Base-by-base conservation (phyloP, 2,329 filamentous ascomycete species). In the Chrysoporthe deuterocubensis region DNA sequence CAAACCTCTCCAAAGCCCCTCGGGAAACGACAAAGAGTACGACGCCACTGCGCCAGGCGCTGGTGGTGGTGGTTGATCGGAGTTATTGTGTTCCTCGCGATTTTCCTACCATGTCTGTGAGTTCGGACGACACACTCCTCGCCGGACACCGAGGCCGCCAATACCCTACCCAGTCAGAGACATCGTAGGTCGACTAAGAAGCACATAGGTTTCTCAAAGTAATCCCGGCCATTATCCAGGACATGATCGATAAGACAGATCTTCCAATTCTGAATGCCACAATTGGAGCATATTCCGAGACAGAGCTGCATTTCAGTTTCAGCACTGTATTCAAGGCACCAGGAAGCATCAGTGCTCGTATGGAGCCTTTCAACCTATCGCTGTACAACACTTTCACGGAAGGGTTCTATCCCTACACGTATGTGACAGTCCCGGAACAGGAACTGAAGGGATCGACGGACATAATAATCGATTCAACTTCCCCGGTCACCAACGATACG, bases 61-160 rank as follows among this genome's bases (percentile, higher is more conserved):
- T 65, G 63, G 63, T 58, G 56, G 34, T 59, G 63, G 63, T 65
- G 63, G 63, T 48, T 65, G 32, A 48, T 65, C 14, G 63, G 63
- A 8, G 4, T 50, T 7, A 16, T 59, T 26, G 42, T 65, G 11
- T 59, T 59, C 32, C 63, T 65, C 9, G 54, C 40, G 11, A 59
- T 65, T 9, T 65, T 65, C 34, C 18, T 65, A 34, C 63, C 63
- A 21, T 59, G 56, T 5, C 16, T 65, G 63, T 65, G 40, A 50
- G 63, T 63, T 32, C 9, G 3, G 18, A 14, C 13, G 32, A 6
- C 59, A 62, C 2, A 4, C 14, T 43, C n/a, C 5, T 26, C 13
- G 16, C 43, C n/a, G n/a, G 26, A 21, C 2, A 34, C 34, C 5
- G 5, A 0, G 11, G 5, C 6, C 52, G 1, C 9, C 52, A 13